Conservation (phyloP, 148 eudicot species). For the Rhododendron vialii region DNA sequence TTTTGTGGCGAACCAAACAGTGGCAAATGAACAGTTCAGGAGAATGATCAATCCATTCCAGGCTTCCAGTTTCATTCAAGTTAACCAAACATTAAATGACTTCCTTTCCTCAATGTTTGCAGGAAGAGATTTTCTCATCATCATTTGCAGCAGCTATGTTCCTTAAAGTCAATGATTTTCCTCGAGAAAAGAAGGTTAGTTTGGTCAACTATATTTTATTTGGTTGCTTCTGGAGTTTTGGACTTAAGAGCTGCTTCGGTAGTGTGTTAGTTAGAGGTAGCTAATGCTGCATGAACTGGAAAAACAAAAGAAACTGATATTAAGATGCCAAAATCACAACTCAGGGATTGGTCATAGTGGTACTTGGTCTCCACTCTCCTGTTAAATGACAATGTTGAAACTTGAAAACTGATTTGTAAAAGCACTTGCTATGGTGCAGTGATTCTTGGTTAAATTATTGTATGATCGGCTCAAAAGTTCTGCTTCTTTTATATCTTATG, state of each 20-base stretch:
- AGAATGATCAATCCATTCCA: neutral
- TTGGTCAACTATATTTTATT: neutral
- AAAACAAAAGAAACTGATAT: neutral
- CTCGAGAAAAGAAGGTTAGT: conserved; percentile 63
- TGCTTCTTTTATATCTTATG: neutral
- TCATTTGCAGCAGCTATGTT: conserved; percentile 91
- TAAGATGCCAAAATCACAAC: neutral
- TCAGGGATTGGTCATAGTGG: neutral
- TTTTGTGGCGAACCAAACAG: neutral
- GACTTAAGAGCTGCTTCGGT: neutral
- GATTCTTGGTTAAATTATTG: neutral
- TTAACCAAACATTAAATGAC: neutral
- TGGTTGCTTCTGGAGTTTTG: neutral
- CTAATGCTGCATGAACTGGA: neutral
- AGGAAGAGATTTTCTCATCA: conserved; percentile 87
- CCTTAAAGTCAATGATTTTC: conserved; percentile 56
- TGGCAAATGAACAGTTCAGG: neutral
- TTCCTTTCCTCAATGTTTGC: conserved; percentile 9
- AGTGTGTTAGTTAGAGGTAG: neutral
- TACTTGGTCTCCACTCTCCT: neutral
- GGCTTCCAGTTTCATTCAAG: neutral
- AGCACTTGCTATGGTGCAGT: neutral
- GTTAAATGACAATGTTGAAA: neutral
- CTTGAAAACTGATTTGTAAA: neutral
- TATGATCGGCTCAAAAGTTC: neutral